phyloP scores from a whole-genome alignment of 2,329 filamentous ascomycete genomes.

The Calonectria pseudoturangicola region DNA sequence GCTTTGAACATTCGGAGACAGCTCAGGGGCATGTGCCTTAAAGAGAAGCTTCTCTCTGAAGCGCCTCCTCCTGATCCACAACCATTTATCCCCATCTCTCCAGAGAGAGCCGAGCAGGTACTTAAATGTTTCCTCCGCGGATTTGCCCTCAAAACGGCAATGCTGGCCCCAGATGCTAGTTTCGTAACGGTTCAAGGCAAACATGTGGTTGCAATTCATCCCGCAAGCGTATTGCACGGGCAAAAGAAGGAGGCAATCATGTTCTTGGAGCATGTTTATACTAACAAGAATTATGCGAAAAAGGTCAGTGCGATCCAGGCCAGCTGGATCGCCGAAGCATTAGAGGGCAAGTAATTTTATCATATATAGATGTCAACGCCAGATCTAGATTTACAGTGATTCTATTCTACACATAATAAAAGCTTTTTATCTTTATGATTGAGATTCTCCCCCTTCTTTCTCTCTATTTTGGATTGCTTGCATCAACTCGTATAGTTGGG shows the following conservation, averaged over 20 bases:
- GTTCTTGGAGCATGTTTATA: conserved; percentile 81
- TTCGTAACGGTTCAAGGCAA: conserved; percentile 77
- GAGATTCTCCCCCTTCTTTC: conserved; percentile 51
- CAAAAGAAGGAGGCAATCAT: conserved; percentile 80
- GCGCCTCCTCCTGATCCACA: conserved; percentile 71
- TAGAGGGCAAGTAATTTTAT: conserved; percentile 58
- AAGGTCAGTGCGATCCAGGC: conserved; percentile 78
- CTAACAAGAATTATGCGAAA: conserved; percentile 79
- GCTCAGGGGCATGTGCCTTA: conserved; percentile 73
- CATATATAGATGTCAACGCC: conserved; percentile 26
- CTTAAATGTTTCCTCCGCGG: conserved; percentile 78
- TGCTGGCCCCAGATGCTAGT: conserved; percentile 75
- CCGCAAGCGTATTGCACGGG: conserved; percentile 77
- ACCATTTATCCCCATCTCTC: conserved; percentile 72
- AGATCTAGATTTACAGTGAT: conserved; percentile 42
- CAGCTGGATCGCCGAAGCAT: conserved; percentile 74
- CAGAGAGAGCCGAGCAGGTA: conserved; percentile 72
- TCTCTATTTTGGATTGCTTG: conserved; percentile 77
- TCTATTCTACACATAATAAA: conserved; percentile 41
- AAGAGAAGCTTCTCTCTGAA: conserved; percentile 69
- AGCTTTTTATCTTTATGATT: conserved; percentile 47
- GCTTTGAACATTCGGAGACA: conserved; percentile 78
- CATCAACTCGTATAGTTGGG: conserved; percentile 96
- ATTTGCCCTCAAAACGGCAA: conserved; percentile 76
- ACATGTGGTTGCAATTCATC: conserved; percentile 77